These are phyloP conservation scores for Metarhizium album DNA, from an alignment of 2,329 filamentous ascomycete species.

Conservation along the genomic window DNA sequence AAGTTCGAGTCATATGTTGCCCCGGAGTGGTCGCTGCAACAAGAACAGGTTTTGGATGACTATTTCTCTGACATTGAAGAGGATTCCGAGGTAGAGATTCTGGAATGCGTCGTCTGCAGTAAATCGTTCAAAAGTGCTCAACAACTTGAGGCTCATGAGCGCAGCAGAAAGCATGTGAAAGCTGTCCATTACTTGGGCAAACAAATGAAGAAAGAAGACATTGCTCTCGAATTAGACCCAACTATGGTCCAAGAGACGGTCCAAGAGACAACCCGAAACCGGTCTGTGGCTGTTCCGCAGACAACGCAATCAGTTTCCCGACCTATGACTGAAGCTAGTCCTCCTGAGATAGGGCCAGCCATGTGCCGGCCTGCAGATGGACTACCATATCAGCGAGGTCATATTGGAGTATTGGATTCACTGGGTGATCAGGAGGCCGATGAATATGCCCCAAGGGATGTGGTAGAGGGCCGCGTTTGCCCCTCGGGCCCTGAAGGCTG, in stretches of 20 bases:
- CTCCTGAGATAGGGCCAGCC: not conserved
- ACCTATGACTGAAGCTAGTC: not conserved
- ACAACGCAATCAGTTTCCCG: not conserved
- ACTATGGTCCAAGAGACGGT: not conserved
- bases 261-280: too few relatives aligned
- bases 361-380: not conserved
- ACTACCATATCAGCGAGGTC: not conserved
- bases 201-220: conserved; percentile 76
- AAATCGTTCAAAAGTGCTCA: conserved; percentile 84
- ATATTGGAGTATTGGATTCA: not conserved
- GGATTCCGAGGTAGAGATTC: conserved; percentile 45
- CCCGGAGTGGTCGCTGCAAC: conserved; percentile 64
- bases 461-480: conserved; percentile 30
- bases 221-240: conserved; percentile 39
- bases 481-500: not conserved
- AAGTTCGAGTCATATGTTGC: conserved; percentile 55
- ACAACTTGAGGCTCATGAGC: conserved; percentile 84
- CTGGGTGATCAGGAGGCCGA: conserved; percentile 13
- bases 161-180: conserved; percentile 92
- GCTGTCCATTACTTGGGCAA: conserved; percentile 67
- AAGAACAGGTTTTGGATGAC: conserved; percentile 40
- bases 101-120: conserved; percentile 69
- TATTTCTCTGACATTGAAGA: conserved; percentile 52
- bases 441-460: conserved; percentile 37
- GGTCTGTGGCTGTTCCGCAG: not conserved